phyloP scores from a whole-genome alignment of 768 basidiomycete genomes.

The Tricholoma bakamatsutake region DNA sequence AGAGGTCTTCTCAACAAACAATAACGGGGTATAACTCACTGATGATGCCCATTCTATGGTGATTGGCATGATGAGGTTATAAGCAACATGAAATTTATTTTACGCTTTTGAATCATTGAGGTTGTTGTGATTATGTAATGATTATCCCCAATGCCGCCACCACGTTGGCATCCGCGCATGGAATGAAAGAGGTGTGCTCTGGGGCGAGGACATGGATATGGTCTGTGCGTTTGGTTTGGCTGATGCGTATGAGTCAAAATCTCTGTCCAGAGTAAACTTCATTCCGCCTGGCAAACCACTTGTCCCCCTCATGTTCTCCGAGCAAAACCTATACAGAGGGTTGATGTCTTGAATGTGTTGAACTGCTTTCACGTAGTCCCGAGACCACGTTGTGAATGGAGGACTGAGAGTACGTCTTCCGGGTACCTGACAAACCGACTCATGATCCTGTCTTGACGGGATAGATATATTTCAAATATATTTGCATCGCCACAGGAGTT shows the following conservation, averaged over 20 bases:
- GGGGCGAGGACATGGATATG: not conserved
- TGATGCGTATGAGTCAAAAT: not conserved
- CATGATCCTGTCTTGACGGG: slow-evolving; percentile 8
- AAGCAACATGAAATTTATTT: not conserved
- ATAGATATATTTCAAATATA: slow-evolving; percentile 1
- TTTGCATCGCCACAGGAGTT: slow-evolving; percentile 25
- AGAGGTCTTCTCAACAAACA: not conserved
- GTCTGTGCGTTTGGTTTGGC: not conserved
- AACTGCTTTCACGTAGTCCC: slow-evolving; percentile 1
- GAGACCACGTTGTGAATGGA: slow-evolving; percentile 1
- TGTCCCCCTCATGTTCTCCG: not conserved
- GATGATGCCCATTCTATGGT: slow-evolving; percentile 45
- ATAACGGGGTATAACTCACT: slow-evolving; percentile 19
- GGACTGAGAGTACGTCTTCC: slow-evolving; percentile 4
- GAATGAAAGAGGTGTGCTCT: not conserved
- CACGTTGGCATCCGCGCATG: not conserved
- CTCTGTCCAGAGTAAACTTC: not conserved
- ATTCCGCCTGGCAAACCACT: not conserved
- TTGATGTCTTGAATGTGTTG: not conserved
- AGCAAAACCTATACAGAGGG: not conserved
- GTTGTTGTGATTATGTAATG: not conserved
- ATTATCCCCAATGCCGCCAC: not conserved
- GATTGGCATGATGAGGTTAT: slow-evolving; percentile 1
- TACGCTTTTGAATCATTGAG: not conserved
- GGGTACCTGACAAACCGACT: slow-evolving; percentile 1